Base-by-base conservation (phyloP, 177 flowering plant species). In the Tripterygium wilfordii region DNA sequence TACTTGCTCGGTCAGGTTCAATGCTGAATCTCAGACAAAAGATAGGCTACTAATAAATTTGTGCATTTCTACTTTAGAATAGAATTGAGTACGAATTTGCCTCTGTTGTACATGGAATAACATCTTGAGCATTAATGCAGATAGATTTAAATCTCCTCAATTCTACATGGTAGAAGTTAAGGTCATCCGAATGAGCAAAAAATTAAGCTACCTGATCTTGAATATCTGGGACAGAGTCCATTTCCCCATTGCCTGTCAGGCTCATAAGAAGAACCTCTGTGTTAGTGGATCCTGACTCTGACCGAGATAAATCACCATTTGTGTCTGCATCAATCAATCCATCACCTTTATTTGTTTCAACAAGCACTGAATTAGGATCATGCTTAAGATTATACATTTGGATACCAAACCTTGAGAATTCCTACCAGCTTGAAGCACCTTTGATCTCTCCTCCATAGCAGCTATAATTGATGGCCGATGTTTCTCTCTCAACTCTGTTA, bases 351-450 rank as follows among this genome's bases (percentile, higher is more conserved):
- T 66, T 67, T 36, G 69, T 20, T 53, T 69, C 78, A 19, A 59
- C 31, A 38, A 71, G 54, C 35, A 75, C 19, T 27, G 82, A 70
- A 45, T 69, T 81, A 42, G 86, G 71, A 42, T 78, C 89, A 56
- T 72, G 74, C 69, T 82, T 86, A 57, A 86, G 82, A 69, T 66
- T 69, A 66, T 77, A 84, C 7, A 89, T 58, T 89, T 89, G 25
- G 95, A 77, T 28, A 89, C 96, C 44, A 87, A 69, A 42, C 85
- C 86, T 72, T 82, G 65, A 30, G 96, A 80, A 72, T 71, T 85
- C 69, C 60, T 82, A 74, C 64, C 71, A 27, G 54, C 78, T 48
- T 53, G 70, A 57, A 79, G 76, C 47, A 84, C 97, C 66, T 76
- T 90, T 2, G 79, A 66, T 65, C 97, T 77, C 64, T 90, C 99